Evolutionary conservation across 1,139 yeast species (phyloP), one percentile per base, ranked within the genome.

Genomic region (Magnusiomyces suaveolens): DNA sequence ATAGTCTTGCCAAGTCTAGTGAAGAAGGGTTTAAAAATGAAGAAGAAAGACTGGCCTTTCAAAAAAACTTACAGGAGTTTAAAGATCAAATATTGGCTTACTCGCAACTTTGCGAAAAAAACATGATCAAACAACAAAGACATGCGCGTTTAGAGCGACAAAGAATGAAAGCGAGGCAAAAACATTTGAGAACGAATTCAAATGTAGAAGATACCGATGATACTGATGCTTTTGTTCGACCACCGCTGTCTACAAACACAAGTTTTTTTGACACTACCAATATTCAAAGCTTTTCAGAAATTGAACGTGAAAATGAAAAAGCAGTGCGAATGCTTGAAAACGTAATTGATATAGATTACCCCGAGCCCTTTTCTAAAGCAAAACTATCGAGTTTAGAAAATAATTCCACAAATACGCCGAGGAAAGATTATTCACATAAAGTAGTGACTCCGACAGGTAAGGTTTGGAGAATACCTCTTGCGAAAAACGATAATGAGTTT

Each of bases 271-370:
- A 46, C 29, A 46, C 38, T 38, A 26, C 21, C 12, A 46, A 46
- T 18, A 20, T 32, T 4, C 39, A 46, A 18, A 52, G 55, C 10
- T 49, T 51, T 41, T 52, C 56, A 1, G 57, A 52, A 2, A 50
- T 55, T 20, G 57, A 55, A 29, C 43, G 54, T 16, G 54, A 53
- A 36, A 52, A 52, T 20, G 24, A 48, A 16, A 53, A 50, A 12
- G 50, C 53, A 3, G 55, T 52, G 23, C 52, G 32, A 23, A 50
- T 33, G n/a, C 50, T 53, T 25, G 52, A 51, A 33, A 47, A 52
- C 14, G 38, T 10, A 4, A n/a, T 21, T 18, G n/a, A 41, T 41
- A 8, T 18, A 4, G 44, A 41, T 36, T 3, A 36, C 3, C 16
- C 41, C 3, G 41, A 36, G 4, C 41, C 16, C 4, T 36, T 36